Percentiles rank a stretch among this genome's conserved stretches.
Evolutionary conservation across 208 protist species (phyloP).

Genomic region (Plasmodiophora brassicae): DNA sequence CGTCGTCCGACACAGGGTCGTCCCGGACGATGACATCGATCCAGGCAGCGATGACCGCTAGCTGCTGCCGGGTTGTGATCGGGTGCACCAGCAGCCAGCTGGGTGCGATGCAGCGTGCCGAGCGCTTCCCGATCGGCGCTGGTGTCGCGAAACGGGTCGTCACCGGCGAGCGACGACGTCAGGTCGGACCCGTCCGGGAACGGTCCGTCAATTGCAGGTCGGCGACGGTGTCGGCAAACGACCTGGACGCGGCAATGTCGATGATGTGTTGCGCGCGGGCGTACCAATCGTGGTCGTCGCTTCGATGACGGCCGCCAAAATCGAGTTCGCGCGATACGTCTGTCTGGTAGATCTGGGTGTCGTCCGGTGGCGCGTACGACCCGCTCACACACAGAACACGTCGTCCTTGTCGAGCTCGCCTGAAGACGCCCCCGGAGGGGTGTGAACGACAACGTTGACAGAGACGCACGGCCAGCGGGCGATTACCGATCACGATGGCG

Average conservation of each 20-base stretch:
- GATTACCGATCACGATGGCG: background rate
- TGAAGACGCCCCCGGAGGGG: too few species aligned
- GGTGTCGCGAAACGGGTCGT: too few species aligned
- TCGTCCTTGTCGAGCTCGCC: background rate
- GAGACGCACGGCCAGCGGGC: too few species aligned
- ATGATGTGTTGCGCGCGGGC: background rate
- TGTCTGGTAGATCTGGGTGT: background rate
- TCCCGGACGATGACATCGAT: constrained; percentile 11
- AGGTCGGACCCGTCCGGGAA: background rate
- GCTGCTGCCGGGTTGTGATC: background rate
- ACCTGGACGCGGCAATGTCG: background rate
- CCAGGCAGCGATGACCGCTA: background rate
- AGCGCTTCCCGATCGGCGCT: too few species aligned
- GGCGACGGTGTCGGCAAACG: background rate
- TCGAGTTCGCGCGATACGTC: too few species aligned
- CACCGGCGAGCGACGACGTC: background rate
- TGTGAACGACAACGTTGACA: too few species aligned
- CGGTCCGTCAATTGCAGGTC: background rate
- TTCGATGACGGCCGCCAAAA: too few species aligned
- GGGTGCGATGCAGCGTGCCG: too few species aligned
- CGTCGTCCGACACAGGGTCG: background rate
- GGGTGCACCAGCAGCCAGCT: too few species aligned
- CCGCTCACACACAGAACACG: constrained; percentile 23
- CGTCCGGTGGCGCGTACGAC: background rate
- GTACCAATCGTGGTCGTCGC: background rate